Evolutionary conservation across 345 rosid genomes (phyloP).

Genomic region (Excoecaria cochinchinensis): DNA sequence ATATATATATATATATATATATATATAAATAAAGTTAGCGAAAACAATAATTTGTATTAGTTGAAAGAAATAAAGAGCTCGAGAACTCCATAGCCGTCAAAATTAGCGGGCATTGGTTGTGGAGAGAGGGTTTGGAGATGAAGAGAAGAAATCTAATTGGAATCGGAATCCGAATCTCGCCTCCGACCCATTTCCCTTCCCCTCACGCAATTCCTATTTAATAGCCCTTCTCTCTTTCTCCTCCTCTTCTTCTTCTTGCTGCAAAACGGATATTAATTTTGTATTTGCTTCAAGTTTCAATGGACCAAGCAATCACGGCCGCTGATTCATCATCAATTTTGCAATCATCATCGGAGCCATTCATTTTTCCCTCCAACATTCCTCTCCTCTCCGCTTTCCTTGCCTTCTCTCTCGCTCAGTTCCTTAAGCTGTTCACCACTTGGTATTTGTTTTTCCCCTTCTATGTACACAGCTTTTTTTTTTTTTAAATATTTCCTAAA

Average conservation of each 20-base stretch:
- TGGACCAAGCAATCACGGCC: conserved; percentile 49
- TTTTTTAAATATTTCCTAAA: too few relatives aligned
- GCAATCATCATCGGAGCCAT: conserved; percentile 33
- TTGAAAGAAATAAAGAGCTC: neutral
- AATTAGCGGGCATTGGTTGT: neutral
- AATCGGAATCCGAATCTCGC: neutral
- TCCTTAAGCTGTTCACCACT: conserved; percentile 93
- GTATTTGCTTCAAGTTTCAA: conserved; percentile 20
- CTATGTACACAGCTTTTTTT: neutral
- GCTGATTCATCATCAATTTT: conserved; percentile 41
- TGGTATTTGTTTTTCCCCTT: conserved; percentile 49
- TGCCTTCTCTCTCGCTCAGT: conserved; percentile 89
- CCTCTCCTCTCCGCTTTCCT: conserved; percentile 87
- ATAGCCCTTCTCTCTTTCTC: neutral
- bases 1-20: too few relatives aligned
- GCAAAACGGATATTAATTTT: neutral
- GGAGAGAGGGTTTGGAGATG: neutral
- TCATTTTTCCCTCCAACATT: conserved; percentile 54
- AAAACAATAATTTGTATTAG: too few relatives aligned
- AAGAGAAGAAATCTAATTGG: neutral
- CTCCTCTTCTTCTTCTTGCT: neutral
- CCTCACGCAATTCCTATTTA: neutral
- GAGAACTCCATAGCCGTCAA: too few relatives aligned
- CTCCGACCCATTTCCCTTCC: neutral
- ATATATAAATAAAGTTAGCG: too few relatives aligned